A percentile compares a stretch with the other conserved stretches of the same genome.
These are phyloP conservation scores for Russula virescens DNA, from an alignment of 768 basidiomycete genomes.

Conservation along the genomic window DNA sequence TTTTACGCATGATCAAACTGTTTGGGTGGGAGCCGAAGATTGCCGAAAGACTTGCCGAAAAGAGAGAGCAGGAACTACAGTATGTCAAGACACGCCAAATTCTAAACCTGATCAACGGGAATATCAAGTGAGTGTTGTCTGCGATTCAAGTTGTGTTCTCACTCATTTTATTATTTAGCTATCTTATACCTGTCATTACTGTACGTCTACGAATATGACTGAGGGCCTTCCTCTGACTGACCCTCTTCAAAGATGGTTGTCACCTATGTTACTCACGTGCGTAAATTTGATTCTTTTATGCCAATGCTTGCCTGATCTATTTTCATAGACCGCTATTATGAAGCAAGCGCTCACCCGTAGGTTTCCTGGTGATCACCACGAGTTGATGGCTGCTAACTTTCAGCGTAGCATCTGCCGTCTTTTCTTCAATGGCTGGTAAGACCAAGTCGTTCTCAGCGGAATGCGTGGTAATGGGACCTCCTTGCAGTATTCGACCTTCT, in stretches of 20 bases:
- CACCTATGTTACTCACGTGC: conserved; percentile 32
- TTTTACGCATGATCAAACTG: conserved; percentile 48
- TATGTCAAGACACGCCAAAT: conserved; percentile 34
- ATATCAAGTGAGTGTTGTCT: conserved; percentile 29
- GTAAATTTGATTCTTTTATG: neutral
- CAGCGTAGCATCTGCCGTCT: conserved; percentile 27
- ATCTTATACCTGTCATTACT: conserved; percentile 35
- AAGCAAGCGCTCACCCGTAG: conserved; percentile 31
- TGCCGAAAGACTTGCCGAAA: conserved; percentile 29
- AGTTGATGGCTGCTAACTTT: neutral
- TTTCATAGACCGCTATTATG: conserved; percentile 31
- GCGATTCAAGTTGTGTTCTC: neutral
- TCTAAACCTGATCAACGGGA: conserved; percentile 32
- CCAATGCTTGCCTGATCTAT: neutral
- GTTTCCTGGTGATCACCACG: neutral
- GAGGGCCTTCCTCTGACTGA: neutral
- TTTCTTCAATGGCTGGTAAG: conserved; percentile 28
- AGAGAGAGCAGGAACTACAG: conserved; percentile 37
- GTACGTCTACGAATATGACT: conserved; percentile 16
- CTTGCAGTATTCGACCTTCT: conserved; percentile 38
- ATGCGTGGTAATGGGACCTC: neutral
- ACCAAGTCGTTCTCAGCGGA: neutral
- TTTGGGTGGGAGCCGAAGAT: conserved; percentile 59
- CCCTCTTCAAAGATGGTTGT: conserved; percentile 31
- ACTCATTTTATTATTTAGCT: conserved; percentile 25